Evolutionary conservation across 179 eudicot genomes (phyloP).

Genomic region (Vitellaria paradoxa): DNA sequence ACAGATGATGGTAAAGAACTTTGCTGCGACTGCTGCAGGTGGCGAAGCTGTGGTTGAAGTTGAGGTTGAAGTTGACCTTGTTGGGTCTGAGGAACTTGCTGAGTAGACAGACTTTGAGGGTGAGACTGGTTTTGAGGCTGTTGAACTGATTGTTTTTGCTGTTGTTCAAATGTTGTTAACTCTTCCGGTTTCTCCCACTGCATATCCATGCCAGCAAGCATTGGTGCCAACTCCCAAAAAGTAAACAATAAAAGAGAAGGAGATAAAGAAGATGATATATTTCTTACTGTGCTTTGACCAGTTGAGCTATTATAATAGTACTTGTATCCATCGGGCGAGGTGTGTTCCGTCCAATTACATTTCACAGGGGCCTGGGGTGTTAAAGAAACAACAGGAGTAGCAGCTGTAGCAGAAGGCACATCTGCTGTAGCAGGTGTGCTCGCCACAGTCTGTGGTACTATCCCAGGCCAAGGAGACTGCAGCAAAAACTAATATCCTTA

Average conservation of each 20-base stretch:
- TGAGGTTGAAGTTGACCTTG: conserved; percentile 31
- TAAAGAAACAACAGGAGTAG: background rate
- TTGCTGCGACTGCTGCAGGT: conserved; percentile 53
- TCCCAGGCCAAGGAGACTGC: conserved; percentile 64
- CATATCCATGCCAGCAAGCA: conserved; percentile 20
- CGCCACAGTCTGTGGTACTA: conserved; percentile 38
- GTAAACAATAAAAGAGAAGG: background rate
- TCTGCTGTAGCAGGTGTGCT: conserved; percentile 34
- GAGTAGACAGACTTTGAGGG: conserved; percentile 41
- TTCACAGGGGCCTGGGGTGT: conserved; percentile 35
- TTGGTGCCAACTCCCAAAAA: background rate
- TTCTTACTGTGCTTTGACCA: conserved; percentile 88
- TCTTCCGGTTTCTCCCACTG: conserved; percentile 32
- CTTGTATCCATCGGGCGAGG: conserved; percentile 90
- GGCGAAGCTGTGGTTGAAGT: conserved; percentile 40
- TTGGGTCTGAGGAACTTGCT: conserved; percentile 50
- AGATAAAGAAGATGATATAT: background rate
- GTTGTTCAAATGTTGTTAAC: conserved; percentile 23
- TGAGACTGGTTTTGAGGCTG: conserved; percentile 51
- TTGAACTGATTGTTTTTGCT: conserved; percentile 43
- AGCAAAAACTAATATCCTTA: conserved; percentile 10
- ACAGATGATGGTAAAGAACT: conserved; percentile 52
- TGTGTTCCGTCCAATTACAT: conserved; percentile 94
- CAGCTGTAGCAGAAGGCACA: conserved; percentile 27
- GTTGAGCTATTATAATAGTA: conserved; percentile 82